Percentiles rank a stretch among this genome's conserved stretches.
Conservation (phyloP, 2,329 filamentous ascomycete species). For the Nothomitra cinnamomea region DNA sequence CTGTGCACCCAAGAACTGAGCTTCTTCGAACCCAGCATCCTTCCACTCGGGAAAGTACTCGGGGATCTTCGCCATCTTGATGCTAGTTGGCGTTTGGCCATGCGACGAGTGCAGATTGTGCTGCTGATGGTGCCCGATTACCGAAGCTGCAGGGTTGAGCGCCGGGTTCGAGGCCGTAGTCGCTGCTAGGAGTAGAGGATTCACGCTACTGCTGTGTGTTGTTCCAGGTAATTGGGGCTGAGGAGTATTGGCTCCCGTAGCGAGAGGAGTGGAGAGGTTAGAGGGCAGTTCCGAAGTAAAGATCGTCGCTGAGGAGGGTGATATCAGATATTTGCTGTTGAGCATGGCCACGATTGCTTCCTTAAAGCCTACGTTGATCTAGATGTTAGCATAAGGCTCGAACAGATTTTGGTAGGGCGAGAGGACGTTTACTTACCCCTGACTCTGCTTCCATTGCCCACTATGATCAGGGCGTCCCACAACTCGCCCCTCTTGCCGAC, state of each 20-base stretch:
- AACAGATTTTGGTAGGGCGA: neutral
- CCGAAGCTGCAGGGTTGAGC: constrained; percentile 24
- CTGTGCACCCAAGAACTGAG: constrained; percentile 73
- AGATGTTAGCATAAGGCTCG: neutral
- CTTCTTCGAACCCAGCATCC: constrained; percentile 57
- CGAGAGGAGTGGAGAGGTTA: constrained; percentile 76
- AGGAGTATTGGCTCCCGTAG: constrained; percentile 83
- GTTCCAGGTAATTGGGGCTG: constrained; percentile 34
- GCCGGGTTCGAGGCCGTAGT: constrained; percentile 51
- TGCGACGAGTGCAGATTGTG: constrained; percentile 43
- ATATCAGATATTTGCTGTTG: constrained; percentile 69
- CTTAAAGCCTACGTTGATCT: constrained; percentile 48
- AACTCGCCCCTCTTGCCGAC: constrained; percentile 68
- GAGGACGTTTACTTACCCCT: constrained; percentile 27
- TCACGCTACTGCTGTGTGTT: constrained; percentile 48
- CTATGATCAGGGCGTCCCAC: constrained; percentile 84
- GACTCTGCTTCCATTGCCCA: constrained; percentile 66
- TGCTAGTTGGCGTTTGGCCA: constrained; percentile 64
- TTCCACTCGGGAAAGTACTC: constrained; percentile 88
- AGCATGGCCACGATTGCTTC: constrained; percentile 74
- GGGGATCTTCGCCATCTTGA: constrained; percentile 61
- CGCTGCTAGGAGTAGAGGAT: constrained; percentile 81
- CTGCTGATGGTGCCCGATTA: constrained; percentile 26
- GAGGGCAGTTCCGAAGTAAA: constrained; percentile 95
- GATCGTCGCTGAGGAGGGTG: constrained; percentile 82